Percentiles rank a stretch among this genome's conserved stretches.
These are phyloP conservation scores for Dothideomycetes sp. DNA, from an alignment of 2,329 filamentous ascomycete genomes.

Conservation along the genomic window DNA sequence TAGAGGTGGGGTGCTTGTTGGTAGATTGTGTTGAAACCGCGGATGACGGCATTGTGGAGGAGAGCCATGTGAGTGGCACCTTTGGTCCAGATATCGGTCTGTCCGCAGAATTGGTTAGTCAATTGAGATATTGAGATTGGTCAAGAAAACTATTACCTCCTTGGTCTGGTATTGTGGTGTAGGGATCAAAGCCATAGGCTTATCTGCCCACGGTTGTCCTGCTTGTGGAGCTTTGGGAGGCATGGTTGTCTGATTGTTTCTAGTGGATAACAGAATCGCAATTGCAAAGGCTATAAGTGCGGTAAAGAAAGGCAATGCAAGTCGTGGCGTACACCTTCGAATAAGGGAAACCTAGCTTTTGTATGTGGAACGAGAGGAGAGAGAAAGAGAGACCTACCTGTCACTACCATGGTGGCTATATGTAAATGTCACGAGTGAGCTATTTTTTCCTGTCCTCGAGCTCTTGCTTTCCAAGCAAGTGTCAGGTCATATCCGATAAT, in stretches of 20 bases:
- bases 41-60: constrained; percentile 33
- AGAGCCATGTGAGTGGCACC: constrained; percentile 30
- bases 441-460: no score
- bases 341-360: no score
- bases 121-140: background rate
- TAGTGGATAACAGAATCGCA: background rate
- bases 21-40: constrained; percentile 34
- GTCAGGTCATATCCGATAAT: no score
- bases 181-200: background rate
- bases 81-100: constrained; percentile 8
- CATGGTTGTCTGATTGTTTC: background rate
- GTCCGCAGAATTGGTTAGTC: background rate
- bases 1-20: constrained; percentile 28
- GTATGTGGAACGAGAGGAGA: no score
- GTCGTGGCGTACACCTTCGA: constrained; percentile 2
- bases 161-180: constrained; percentile 1
- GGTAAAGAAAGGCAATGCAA: background rate
- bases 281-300: background rate
- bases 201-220: constrained; percentile 1
- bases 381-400: no score
- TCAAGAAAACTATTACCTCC: background rate
- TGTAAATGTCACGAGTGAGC: no score
- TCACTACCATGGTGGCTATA: no score
- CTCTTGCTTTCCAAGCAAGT: no score
- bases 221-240: background rate